Percentiles rank a stretch among this genome's conserved stretches.
Conservation (phyloP, 2,329 filamentous ascomycete genomes). For the Xylariaceae sp. region DNA sequence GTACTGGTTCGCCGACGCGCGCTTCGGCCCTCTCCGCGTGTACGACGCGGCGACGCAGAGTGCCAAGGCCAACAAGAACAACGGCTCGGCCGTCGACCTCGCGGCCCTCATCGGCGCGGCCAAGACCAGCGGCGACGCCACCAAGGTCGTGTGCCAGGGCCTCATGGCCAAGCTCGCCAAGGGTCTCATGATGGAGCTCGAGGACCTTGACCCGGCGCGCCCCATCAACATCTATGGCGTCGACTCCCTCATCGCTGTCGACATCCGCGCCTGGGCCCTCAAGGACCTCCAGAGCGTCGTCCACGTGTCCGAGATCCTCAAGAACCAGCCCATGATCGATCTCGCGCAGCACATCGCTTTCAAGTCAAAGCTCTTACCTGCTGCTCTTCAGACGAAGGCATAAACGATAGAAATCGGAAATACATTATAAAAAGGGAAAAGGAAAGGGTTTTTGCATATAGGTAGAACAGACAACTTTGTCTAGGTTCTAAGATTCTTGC, state of each 20-base stretch:
- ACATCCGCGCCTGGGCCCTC: conserved; percentile 39
- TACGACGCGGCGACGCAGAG: conserved; percentile 32
- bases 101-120: conserved; percentile 32
- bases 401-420: conserved; percentile 8
- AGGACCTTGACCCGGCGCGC: conserved; percentile 38
- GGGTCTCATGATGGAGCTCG: conserved; percentile 42
- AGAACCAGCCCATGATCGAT: conserved; percentile 37
- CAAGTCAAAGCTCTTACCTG: conserved; percentile 38
- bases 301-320: conserved; percentile 38
- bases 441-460: conserved; percentile 6
- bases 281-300: conserved; percentile 38
- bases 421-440: background rate
- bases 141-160: conserved; percentile 33
- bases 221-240: conserved; percentile 40
- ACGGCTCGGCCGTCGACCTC: conserved; percentile 29
- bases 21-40: conserved; percentile 36
- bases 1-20: conserved; percentile 41
- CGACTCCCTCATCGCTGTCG: conserved; percentile 39
- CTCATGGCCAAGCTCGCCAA: conserved; percentile 41
- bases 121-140: conserved; percentile 33
- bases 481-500: no score
- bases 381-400: conserved; percentile 31
- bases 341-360: conserved; percentile 37
- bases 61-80: conserved; percentile 29
- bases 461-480: background rate